Base-by-base conservation (phyloP, 2,329 filamentous ascomycete genomes). In the Alternaria sp. region DNA sequence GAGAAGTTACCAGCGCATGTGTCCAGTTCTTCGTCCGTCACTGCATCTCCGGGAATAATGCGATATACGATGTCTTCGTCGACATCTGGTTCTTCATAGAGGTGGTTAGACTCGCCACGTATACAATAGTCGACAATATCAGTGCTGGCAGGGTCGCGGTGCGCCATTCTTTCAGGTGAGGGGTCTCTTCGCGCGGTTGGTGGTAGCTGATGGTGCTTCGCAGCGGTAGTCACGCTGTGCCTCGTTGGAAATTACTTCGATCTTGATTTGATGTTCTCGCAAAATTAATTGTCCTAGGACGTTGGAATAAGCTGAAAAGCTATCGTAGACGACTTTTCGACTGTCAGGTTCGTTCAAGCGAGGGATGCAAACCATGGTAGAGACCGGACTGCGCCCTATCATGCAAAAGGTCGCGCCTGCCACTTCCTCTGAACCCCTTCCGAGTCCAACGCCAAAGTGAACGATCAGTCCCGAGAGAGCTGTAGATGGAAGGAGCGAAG, bases 31-130 rank as follows among this genome's bases (percentile, higher is more conserved):
- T 12, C 26, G 6, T 47, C 23, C 13, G 56, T 63, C 19, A 56
- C 30, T n/a, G 15, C n/a, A 23, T n/a, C 19, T 54, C 52, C 60
- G 12, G 63, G 63, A 1, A 36, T 57, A 23, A 59, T 46, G 23
- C 47, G 28, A 46, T 66, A 66, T 1, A 51, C 26, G 3, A 63
- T 45, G 15, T 60, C 56, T 40, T 66, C 63, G 17, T 63, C 60
- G 10, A 54, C 26, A 23, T 59, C 57, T 5, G 55, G 46, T 17
- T 63, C 60, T 51, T 63, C 43, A 9, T 49, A 36, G 8, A 63
- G 52, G 13, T 23, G 47, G 15, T 63, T 63, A 6, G 57, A 12
- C n/a, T 36, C 19, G 23, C 43, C n/a, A 19, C 52, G 61, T 36
- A 63, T 61, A 30, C 47, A 46, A n/a, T 57, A 63, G 5, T 60